phyloP scores from a whole-genome alignment of 495 filamentous ascomycete species.

The Neurospora sp. region DNA sequence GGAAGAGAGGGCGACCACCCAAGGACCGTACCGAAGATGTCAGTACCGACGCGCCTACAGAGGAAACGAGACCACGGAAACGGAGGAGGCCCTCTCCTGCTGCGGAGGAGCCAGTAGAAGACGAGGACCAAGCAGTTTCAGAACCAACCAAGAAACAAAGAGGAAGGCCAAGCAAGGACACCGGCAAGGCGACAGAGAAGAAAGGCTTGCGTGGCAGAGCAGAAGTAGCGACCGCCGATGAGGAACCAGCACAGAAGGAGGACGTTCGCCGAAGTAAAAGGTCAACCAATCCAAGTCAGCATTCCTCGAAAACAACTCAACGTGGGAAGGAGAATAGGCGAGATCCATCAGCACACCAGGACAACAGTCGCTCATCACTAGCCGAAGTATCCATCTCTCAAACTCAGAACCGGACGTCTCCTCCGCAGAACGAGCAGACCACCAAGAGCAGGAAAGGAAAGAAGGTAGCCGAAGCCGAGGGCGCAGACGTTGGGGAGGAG shows the following conservation, averaged over 20 bases:
- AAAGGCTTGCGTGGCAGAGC: background rate
- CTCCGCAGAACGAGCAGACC: background rate
- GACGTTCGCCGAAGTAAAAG: slow-evolving; percentile 4
- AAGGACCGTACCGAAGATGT: background rate
- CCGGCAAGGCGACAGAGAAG: background rate
- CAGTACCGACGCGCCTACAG: background rate
- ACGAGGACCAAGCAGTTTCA: background rate
- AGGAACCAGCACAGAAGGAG: background rate
- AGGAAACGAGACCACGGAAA: slow-evolving; percentile 9
- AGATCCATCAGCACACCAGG: background rate
- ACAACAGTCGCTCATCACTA: slow-evolving; percentile 12
- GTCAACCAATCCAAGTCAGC: background rate
- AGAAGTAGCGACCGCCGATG: background rate
- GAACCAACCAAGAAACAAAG: background rate
- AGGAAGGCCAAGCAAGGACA: background rate
- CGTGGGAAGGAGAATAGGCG: background rate
- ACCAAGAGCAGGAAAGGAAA: slow-evolving; percentile 4
- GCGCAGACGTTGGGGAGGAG: background rate
- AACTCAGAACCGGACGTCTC: slow-evolving; percentile 11
- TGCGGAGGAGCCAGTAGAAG: background rate
- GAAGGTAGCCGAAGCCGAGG: background rate
- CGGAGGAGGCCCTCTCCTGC: background rate
- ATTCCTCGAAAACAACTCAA: background rate
- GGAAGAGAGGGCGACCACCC: background rate
- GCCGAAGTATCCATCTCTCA: slow-evolving; percentile 15